A percentile compares a stretch with the other conserved stretches of the same genome.
These are phyloP conservation scores for Syncephalastrum monosporum DNA, from an alignment of 371 early-diverging fungal genomes.

Conservation along the genomic window DNA sequence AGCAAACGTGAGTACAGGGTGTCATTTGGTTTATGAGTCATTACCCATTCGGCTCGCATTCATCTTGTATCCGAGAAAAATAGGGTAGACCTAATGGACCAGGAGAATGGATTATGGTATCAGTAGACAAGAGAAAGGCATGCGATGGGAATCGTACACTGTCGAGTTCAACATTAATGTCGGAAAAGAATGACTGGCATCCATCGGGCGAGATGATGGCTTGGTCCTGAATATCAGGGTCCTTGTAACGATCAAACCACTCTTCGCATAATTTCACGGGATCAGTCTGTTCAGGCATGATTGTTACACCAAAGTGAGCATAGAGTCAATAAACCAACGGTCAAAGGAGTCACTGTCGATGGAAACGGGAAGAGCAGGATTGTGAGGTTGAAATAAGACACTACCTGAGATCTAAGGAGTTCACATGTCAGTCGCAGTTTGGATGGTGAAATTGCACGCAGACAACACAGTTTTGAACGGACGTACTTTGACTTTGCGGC, in stretches of 20 bases:
- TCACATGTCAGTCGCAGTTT: slow-evolving; percentile 6
- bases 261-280: slow-evolving; percentile 10
- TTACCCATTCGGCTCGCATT: slow-evolving; percentile 36
- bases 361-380: background rate
- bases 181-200: slow-evolving; percentile 32
- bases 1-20: background rate
- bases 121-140: too few relatives aligned
- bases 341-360: background rate
- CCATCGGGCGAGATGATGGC: slow-evolving; percentile 34
- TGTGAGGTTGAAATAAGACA: background rate
- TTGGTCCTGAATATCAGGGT: slow-evolving; percentile 13
- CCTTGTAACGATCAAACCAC: slow-evolving; percentile 32
- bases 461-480: too few relatives aligned
- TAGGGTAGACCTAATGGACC: slow-evolving; percentile 20
- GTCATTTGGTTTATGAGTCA: background rate
- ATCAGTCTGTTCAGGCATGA: background rate
- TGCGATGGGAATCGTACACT: slow-evolving; percentile 18
- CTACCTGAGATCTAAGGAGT: background rate
- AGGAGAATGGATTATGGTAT: background rate
- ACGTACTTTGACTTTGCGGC: slow-evolving; percentile 1
- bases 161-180: slow-evolving; percentile 31
- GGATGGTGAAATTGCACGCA: background rate
- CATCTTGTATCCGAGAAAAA: slow-evolving; percentile 41
- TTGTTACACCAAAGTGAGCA: background rate
- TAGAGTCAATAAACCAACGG: background rate